Base-by-base conservation (phyloP, 1,139 yeast genomes). In the Kluyveromyces sp. region DNA sequence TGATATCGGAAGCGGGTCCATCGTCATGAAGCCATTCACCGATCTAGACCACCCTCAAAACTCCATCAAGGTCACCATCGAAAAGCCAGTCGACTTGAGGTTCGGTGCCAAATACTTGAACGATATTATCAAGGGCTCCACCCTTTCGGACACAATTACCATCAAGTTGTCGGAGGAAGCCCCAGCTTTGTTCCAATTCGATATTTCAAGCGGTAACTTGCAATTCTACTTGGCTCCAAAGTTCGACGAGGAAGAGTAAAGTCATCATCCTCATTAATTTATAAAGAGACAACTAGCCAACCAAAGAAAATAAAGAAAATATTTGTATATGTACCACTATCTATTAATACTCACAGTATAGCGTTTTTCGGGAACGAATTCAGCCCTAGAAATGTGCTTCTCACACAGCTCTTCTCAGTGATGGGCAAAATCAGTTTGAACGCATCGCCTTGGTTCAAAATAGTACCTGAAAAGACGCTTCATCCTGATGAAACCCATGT, bases 181-280 rank as follows among this genome's bases (percentile, higher is more conserved):
- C 25, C 99, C 99, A 32, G 95, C 97, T 39, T 75, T 89, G 65
- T 88, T 92, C 62, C 97, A 90, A 71, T 92, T 84, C 72, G 85
- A 84, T 69, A 75, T 92, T 66, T 42, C 45, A 6, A 87, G 94
- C 65, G 98, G 99, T 45, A 87, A 87, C 70, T 75, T 92, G 67
- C 83, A 96, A 68, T 92, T 86, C 78, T 92, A 86, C 78, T 78
- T 92, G 69, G 98, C 98, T 58, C 98, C 98, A 50, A 92, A 92
- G 76, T 88, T 89, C 65, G 95, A 85, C 56, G 96, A 87, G 58
- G 96, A 87, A 51, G 94, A 86, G 55, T 80, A 72, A 57, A 15
- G 26, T 7, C 8, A 5, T 7, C 8, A 7, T 30, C 8, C 32
- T 7, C 39, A 36, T 21, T 43, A 35, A 25, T 39, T 4, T 34